Conservation (phyloP, 2,329 filamentous ascomycete genomes). For the Alternaria solani region DNA sequence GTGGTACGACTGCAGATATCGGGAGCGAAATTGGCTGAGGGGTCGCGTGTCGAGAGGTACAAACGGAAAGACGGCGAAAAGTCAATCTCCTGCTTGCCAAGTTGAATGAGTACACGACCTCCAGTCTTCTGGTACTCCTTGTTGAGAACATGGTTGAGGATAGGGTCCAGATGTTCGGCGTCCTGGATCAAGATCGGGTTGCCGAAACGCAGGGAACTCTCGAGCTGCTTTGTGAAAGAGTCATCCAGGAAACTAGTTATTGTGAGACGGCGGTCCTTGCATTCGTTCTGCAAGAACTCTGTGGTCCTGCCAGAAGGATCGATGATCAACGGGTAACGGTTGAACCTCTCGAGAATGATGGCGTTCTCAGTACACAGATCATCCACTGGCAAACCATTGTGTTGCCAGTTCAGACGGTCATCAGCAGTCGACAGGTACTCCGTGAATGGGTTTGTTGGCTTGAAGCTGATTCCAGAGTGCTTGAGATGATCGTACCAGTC, state of each 20-base stretch:
- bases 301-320: slow-evolving; percentile 94
- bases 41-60: slow-evolving; percentile 93
- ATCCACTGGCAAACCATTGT: slow-evolving; percentile 90
- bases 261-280: slow-evolving; percentile 89
- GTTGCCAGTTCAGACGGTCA: slow-evolving; percentile 93
- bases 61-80: slow-evolving; percentile 97
- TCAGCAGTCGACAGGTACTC: slow-evolving; percentile 97
- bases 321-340: slow-evolving; percentile 97
- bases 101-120: slow-evolving; percentile 95
- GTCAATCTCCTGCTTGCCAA: slow-evolving; percentile 98
- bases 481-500: slow-evolving; percentile 96
- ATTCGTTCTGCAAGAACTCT: slow-evolving; percentile 94
- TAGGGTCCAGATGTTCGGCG: slow-evolving; percentile 94
- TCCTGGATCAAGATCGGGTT: slow-evolving; percentile 99
- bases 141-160: slow-evolving; percentile 97
- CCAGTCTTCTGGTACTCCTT: slow-evolving; percentile 99
- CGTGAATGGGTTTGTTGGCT: slow-evolving; percentile 90
- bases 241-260: slow-evolving; percentile 98
- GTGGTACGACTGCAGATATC: slow-evolving; percentile 98
- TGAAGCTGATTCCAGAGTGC: slow-evolving; percentile 91
- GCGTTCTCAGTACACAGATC: slow-evolving; percentile 99
- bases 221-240: slow-evolving; percentile 96
- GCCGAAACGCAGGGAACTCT: slow-evolving; percentile 95
- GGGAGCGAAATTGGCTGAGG: slow-evolving; percentile 92
- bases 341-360: slow-evolving; percentile 96